These are phyloP conservation scores for Rhinocladiella similis DNA, from an alignment of 2,329 filamentous ascomycete species.

Conservation along the genomic window DNA sequence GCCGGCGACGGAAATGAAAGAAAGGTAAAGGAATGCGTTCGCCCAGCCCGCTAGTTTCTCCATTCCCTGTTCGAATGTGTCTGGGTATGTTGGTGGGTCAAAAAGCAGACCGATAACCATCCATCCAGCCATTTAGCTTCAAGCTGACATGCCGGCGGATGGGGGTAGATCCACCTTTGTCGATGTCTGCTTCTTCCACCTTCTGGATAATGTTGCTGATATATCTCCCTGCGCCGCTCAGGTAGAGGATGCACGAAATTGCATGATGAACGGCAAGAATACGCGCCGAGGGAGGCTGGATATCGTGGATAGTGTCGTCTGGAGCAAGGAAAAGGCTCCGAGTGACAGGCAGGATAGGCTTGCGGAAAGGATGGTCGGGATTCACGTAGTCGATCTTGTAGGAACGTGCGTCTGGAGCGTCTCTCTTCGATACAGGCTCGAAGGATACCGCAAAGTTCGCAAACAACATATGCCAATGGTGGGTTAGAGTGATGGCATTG, in stretches of 20 bases:
- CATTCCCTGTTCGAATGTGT: too few species aligned
- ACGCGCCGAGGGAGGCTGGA: slow-evolving; percentile 32
- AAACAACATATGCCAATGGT: background rate
- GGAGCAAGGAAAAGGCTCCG: slow-evolving; percentile 27
- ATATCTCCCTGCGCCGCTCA: slow-evolving; percentile 20
- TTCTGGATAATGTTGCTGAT: slow-evolving; percentile 29
- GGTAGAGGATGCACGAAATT: slow-evolving; percentile 31
- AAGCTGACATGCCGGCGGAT: slow-evolving; percentile 17
- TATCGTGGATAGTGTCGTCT: slow-evolving; percentile 31
- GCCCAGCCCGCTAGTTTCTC: too few species aligned
- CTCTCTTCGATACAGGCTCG: background rate
- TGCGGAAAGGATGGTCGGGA: slow-evolving; percentile 6
- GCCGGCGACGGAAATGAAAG: too few species aligned
- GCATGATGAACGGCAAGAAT: slow-evolving; percentile 30
- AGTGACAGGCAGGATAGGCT: slow-evolving; percentile 25
- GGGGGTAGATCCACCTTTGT: slow-evolving; percentile 18
- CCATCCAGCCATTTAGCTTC: slow-evolving; percentile 19
- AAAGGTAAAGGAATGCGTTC: too few species aligned
- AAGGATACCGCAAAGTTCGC: background rate
- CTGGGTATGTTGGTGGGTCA: too few species aligned
- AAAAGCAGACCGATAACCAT: too few species aligned
- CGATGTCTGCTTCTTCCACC: slow-evolving; percentile 26
- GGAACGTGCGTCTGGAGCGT: slow-evolving; percentile 10
- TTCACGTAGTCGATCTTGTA: slow-evolving; percentile 23
- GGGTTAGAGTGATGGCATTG: slow-evolving; percentile 5